phyloP scores from a whole-genome alignment of 192 early-diverging fungal species.

The Umbelopsis sp. region DNA sequence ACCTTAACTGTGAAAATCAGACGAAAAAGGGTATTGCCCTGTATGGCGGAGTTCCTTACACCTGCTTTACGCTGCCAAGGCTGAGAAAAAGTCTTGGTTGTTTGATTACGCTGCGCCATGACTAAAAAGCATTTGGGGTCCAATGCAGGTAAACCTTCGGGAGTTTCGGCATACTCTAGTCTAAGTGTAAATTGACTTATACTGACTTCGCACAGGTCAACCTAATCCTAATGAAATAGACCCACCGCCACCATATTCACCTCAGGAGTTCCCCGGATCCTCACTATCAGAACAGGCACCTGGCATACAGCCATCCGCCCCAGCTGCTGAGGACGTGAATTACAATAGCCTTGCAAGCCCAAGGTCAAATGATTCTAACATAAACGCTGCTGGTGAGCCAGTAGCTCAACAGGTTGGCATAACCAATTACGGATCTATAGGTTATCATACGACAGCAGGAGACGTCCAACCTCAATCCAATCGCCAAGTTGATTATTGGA shows the following conservation, averaged over 20 bases:
- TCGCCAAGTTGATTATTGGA: not conserved
- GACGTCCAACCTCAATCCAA: not conserved
- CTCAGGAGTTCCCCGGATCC: not conserved
- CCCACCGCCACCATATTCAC: conserved; percentile 10
- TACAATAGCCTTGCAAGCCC: not conserved
- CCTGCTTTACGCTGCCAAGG: too few relatives aligned
- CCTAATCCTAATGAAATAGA: not conserved
- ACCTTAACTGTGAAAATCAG: too few relatives aligned
- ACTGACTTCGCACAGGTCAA: not conserved
- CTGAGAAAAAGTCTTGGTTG: too few relatives aligned
- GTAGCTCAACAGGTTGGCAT: not conserved
- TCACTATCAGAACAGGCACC: not conserved
- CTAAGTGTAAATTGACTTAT: not conserved
- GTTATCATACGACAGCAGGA: not conserved
- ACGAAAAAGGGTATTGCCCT: too few relatives aligned
- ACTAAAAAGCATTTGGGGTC: too few relatives aligned
- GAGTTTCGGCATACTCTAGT: not conserved
- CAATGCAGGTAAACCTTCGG: too few relatives aligned
- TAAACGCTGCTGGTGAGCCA: not conserved
- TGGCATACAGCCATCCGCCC: not conserved
- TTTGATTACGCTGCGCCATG: too few relatives aligned
- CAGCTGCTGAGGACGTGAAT: not conserved
- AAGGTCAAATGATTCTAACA: too few relatives aligned
- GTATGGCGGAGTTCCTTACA: too few relatives aligned
- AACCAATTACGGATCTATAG: conserved; percentile 1